A percentile compares a stretch with the other conserved stretches of the same genome.
Evolutionary conservation across 208 protist genomes (phyloP).

Genomic region (Spironucleus salmonicida): DNA sequence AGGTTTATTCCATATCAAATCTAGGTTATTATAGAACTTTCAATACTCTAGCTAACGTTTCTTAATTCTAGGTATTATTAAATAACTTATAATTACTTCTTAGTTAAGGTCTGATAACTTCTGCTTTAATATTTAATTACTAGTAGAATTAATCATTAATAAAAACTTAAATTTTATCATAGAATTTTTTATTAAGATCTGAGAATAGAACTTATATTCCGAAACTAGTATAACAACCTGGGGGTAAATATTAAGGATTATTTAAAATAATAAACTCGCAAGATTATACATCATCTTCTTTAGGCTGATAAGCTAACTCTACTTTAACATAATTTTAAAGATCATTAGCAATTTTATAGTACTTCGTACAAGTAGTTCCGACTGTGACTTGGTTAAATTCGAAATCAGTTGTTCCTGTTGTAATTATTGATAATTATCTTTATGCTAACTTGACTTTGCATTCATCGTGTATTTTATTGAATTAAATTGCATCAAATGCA

Average conservation of each 20-base stretch:
- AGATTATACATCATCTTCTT: not conserved
- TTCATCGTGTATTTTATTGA: not conserved
- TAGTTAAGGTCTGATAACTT: not conserved
- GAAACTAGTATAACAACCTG: not conserved
- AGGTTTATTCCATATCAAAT: not conserved
- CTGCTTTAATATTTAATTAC: not conserved
- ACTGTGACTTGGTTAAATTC: constrained; percentile 1
- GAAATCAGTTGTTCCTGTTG: constrained; percentile 10
- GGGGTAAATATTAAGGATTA: constrained; percentile 14
- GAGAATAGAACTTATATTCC: not conserved
- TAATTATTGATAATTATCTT: not conserved
- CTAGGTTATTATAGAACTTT: not conserved
- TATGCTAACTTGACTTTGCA: not conserved
- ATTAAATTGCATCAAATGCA: not conserved
- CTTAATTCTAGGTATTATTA: not conserved
- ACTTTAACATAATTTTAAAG: not conserved
- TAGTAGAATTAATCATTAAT: not conserved
- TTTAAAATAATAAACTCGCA: too few species aligned
- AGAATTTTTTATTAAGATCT: not conserved
- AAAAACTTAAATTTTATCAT: constrained; percentile 8
- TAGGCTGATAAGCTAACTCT: not conserved
- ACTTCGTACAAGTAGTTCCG: not conserved
- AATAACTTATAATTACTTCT: not conserved
- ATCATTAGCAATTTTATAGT: constrained; percentile 24
- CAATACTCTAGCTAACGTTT: not conserved